These are phyloP conservation scores for Salix viminalis DNA, from an alignment of 345 rosid genomes.

Conservation along the genomic window DNA sequence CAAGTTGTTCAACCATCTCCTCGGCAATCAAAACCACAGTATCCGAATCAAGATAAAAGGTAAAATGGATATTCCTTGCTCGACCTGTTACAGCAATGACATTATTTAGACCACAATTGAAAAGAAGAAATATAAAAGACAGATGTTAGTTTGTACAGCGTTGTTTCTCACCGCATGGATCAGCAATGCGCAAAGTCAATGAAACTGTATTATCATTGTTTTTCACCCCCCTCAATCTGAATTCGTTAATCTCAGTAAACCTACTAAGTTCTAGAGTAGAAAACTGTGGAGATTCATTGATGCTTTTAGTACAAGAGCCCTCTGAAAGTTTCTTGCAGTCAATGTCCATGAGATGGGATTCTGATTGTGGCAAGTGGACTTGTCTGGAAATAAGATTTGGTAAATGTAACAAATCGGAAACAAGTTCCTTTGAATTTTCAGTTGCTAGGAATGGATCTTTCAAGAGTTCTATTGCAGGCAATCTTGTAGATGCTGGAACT, in stretches of 20 bases:
- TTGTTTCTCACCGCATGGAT: constrained; percentile 41
- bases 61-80: constrained; percentile 61
- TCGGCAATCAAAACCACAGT: constrained; percentile 62
- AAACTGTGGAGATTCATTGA: constrained; percentile 30
- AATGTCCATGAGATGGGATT: constrained; percentile 64
- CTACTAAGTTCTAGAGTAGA: constrained; percentile 46
- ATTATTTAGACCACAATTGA: not conserved
- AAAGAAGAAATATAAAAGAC: not conserved
- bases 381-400: constrained; percentile 1
- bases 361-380: constrained; percentile 38
- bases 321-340: constrained; percentile 47
- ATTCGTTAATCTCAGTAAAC: constrained; percentile 44
- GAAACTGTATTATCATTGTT: constrained; percentile 42
- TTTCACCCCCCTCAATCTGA: constrained; percentile 50
- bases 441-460: constrained; percentile 57
- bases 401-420: constrained; percentile 46
- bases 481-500: constrained; percentile 68
- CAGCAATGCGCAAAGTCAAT: constrained; percentile 60
- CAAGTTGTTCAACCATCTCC: constrained; percentile 89
- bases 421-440: constrained; percentile 41
- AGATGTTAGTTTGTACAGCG: not conserved
- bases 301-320: constrained; percentile 41
- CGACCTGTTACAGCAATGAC: constrained; percentile 40
- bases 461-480: constrained; percentile 74
- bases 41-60: constrained; percentile 64